Percentiles rank a stretch among this genome's conserved stretches.
Evolutionary conservation across 2,329 filamentous ascomycete genomes (phyloP).

Genomic region (Gnomoniopsis sp.): DNA sequence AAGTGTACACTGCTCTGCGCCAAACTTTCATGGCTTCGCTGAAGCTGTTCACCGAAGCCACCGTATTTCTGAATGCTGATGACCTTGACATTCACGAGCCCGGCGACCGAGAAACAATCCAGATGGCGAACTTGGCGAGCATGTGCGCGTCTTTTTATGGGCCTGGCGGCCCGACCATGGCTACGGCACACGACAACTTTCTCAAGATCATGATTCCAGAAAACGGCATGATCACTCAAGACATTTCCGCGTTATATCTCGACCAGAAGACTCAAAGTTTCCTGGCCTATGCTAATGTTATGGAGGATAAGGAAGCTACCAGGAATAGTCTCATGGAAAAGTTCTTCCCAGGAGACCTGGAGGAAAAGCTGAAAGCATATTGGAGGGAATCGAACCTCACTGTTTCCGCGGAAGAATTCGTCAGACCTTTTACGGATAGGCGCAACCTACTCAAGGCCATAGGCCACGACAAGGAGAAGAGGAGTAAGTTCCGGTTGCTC

Average conservation of each 20-base stretch:
- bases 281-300: constrained; percentile 49
- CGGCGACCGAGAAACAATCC: constrained; percentile 37
- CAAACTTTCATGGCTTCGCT: constrained; percentile 30
- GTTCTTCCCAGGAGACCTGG: constrained; percentile 54
- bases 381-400: constrained; percentile 38
- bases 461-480: constrained; percentile 41
- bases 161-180: constrained; percentile 33
- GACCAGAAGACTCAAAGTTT: constrained; percentile 47
- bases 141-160: constrained; percentile 25
- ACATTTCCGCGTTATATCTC: constrained; percentile 41
- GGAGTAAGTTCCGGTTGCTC: constrained; percentile 21
- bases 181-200: constrained; percentile 43
- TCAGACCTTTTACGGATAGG: constrained; percentile 39
- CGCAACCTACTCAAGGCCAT: constrained; percentile 49
- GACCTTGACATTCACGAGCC: constrained; percentile 36
- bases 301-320: constrained; percentile 45
- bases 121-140: constrained; percentile 47
- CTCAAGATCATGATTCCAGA: constrained; percentile 40
- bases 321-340: constrained; percentile 51
- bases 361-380: constrained; percentile 44
- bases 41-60: constrained; percentile 30
- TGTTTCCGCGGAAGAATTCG: constrained; percentile 45
- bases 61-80: constrained; percentile 30
- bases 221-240: constrained; percentile 35
- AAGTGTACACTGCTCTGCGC: constrained; percentile 31